Evolutionary conservation across 2,329 filamentous ascomycete species (phyloP).

Genomic region (Eutypa lata): DNA sequence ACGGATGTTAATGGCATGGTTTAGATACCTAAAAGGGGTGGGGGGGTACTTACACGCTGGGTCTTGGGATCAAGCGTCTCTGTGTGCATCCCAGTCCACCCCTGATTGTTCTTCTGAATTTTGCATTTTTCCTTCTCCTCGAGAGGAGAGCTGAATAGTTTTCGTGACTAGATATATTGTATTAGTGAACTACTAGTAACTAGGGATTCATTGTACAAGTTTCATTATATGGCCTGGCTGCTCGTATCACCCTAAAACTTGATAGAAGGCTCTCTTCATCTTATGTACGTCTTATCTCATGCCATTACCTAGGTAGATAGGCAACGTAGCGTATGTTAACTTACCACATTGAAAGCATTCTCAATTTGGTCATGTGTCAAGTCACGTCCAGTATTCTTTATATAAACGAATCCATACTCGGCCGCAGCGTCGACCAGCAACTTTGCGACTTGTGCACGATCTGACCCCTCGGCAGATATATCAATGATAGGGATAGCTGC

Average conservation of each 20-base stretch:
- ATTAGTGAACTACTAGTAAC: not conserved
- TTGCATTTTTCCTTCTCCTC: constrained; percentile 72
- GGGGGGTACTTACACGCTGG: constrained; percentile 64
- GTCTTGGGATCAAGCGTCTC: constrained; percentile 84
- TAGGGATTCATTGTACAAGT: too few species aligned
- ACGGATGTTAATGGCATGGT: constrained; percentile 1
- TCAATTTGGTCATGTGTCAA: constrained; percentile 67
- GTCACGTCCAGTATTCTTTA: constrained; percentile 69
- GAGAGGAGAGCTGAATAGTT: constrained; percentile 68
- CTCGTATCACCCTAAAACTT: too few species aligned
- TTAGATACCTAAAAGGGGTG: not conserved
- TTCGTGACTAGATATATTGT: constrained; percentile 52
- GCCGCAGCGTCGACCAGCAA: constrained; percentile 76
- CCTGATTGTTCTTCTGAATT: constrained; percentile 78
- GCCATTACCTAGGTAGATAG: too few species aligned
- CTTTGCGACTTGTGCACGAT: constrained; percentile 56
- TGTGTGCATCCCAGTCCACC: constrained; percentile 84
- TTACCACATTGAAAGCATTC: constrained; percentile 70
- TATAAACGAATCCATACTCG: constrained; percentile 85
- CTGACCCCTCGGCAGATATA: constrained; percentile 57
- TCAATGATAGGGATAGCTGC: constrained; percentile 77
- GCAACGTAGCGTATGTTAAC: constrained; percentile 10
- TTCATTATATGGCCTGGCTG: too few species aligned
- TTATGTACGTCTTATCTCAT: too few species aligned
- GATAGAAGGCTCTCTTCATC: too few species aligned